Evolutionary conservation across 176 grass and related monocot genomes (phyloP), one percentile per base, ranked within the genome.

Genomic region (Carex pumila): DNA sequence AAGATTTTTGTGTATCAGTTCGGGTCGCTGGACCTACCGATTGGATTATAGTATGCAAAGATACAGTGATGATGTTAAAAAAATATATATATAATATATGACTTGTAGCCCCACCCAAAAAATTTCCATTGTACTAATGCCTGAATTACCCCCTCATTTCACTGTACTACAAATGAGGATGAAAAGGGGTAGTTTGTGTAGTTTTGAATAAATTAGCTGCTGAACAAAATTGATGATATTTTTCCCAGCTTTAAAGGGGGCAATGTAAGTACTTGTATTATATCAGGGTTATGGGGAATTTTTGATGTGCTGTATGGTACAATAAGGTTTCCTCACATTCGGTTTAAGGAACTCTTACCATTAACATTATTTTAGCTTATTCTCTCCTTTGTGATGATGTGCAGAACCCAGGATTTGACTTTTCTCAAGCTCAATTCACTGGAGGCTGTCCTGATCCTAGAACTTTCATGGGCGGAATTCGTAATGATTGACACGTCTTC

Each of bases 381-480:
- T 71, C 19, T n/a, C 6, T 55, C 12, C 30, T 86, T 43, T 45
- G 53, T 84, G 64, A 75, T 80, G 31, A 90, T 87, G 53, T 87
- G 85, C 82, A 95, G 96, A 98, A 98, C 66, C 96, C 89, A 30
- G 96, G 93, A 41, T 98, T 98, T 30, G 96, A 98, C 50, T 98
- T 98, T 61, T 98, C 93, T 12, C 93, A 95, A 64, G 96, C 96
- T 29, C 96, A 95, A 63, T 99, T 99, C 79, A 90, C 54, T 58
- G 93, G 96, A 72, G 90, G 19, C 53, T 99, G 96, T 86, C 96
- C 96, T 81, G 96, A 99, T 31, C 96, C 93, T 61, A 93, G 93
- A 84, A 95, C 91, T 45, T 99, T 99, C 89, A 95, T 99, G 96
- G 93, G 93, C 22, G 96, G 93, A 17, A 88, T 93, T 13, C 85